Base-by-base conservation (phyloP, 129 eudicot genomes). In the Ambrosia trifida region DNA sequence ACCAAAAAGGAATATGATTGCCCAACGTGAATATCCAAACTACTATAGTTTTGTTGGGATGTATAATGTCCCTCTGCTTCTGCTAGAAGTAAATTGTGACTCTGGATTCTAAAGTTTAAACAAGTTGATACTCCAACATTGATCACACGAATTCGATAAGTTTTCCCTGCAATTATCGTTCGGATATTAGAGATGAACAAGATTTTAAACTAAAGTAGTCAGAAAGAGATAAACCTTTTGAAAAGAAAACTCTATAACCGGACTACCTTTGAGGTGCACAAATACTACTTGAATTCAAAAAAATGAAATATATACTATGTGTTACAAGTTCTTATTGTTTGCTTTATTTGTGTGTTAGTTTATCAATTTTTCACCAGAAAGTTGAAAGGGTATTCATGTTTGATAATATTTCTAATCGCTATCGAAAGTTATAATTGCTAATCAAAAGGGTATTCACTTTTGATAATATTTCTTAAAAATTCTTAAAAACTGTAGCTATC, bases 41-140 rank as follows among this genome's bases (percentile, higher is more conserved):
- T 88, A 28, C 83, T 73, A 72, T 85, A 90, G 75, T 88, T 90
- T 70, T 85, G 88, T 72, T 95, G 99, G 5, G 86, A 69, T 28
- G 97, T 86, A 67, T 95, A 95, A 58, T 72, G 82, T 19, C 99
- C 99, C 80, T 95, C 99, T 14, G 99, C 79, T 76, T 95, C 99
- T 49, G 76, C 97, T 31, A 90, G 84, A 36, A 90, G 86, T 83
- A 95, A 44, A 73, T 81, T 85, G 49, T 95, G 99, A 64, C 58
- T 84, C 74, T 95, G 99, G 59, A 95, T 90, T 43, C 97, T 80
- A 41, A 90, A 95, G 69, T 95, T 95, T 79, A 95, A 85, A 70
- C 94, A 82, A 12, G 99, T 95, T 28, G 97, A 90, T 8, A 76
- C 78, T 44, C 99, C 99, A 53, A 95, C 97, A 78, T 95, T 90